phyloP scores from a whole-genome alignment of 495 filamentous ascomycete species.

The Sphaerosporella brunnea region DNA sequence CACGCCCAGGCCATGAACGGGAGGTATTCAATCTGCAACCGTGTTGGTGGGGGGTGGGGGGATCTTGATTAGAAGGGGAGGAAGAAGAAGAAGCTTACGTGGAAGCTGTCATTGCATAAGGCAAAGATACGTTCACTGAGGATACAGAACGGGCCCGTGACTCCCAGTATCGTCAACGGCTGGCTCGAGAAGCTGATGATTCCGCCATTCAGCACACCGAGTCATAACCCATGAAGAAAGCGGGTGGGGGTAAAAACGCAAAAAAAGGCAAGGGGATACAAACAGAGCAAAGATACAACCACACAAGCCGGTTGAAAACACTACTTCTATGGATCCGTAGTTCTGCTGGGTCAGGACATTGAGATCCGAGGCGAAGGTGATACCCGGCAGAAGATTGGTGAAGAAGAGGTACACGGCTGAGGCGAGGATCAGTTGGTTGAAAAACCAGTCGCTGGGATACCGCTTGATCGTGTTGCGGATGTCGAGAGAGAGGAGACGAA shows the following conservation, averaged over 20 bases:
- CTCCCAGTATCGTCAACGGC: conserved; percentile 53
- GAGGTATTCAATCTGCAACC: conserved; percentile 41
- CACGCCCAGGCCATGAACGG: conserved; percentile 61
- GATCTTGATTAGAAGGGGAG: too few species aligned
- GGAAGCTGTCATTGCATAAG: conserved; percentile 39
- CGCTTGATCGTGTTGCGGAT: conserved; percentile 33
- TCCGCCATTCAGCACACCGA: background rate
- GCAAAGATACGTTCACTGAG: conserved; percentile 52
- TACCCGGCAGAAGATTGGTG: conserved; percentile 54
- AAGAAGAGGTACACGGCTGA: conserved; percentile 61
- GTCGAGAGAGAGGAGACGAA: conserved; percentile 46
- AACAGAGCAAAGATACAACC: conserved; percentile 49
- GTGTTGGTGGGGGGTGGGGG: too few species aligned
- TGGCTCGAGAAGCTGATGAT: conserved; percentile 43
- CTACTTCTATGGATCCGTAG: conserved; percentile 56
- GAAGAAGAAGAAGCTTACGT: conserved; percentile 28
- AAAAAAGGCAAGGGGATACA: conserved; percentile 13
- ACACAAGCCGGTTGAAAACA: conserved; percentile 53
- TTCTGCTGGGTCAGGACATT: conserved; percentile 47
- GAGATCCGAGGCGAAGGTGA: conserved; percentile 55
- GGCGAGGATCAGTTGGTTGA: conserved; percentile 55
- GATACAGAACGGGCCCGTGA: conserved; percentile 58
- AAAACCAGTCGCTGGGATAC: conserved; percentile 50
- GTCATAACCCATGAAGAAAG: background rate
- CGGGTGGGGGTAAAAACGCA: background rate